Base-by-base conservation (phyloP, 208 protist genomes). In the Trypanosoma mega region DNA sequence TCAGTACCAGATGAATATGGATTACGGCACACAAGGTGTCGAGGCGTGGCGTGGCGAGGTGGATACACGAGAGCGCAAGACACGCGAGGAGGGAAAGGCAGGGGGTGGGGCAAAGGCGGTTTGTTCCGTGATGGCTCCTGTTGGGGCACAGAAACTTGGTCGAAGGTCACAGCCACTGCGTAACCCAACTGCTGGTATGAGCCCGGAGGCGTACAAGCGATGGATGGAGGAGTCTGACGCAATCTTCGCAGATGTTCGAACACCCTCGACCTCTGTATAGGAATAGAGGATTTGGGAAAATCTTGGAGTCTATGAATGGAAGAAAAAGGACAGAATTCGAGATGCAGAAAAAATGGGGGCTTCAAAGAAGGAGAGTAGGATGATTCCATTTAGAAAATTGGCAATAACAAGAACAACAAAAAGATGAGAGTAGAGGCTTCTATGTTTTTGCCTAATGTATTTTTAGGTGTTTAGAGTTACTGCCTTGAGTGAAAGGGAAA, bases 181-280 rank as follows among this genome's bases (percentile, higher is more conserved):
- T 27, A 81, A 71, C 54, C 83, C 87, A 18, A 47, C 73, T 11
- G 29, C 57, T 8, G 8, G 57, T 2, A 56, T 94, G 76, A 70
- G 31, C 34, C 20, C 29, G 2, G 56, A 63, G 8, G 76, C 81
- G 20, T 86, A 85, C 51, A 27, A 84, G 49, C 21, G 45, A 36
- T 94, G 78, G 80, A 51, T 77, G 11, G 41, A 24, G 1, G 55
- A 89, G 60, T 76, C 83, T 27, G 87, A 94, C 54, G 65, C 72
- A 12, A 64, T 90, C 27, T 89, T 94, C 74, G 64, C 52, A 2
- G 45, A 59, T 33, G 80, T 79, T 27, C 43, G 12, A 39, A 16
- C 34, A 12, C 34, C 34, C 8, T 12, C 34, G 12, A 12, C 34
- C 34, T 16, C 34, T 39, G 34, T 39, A 6, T 39, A 39, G 12